Evolutionary conservation across 2,329 filamentous ascomycete genomes (phyloP).

Genomic region (Claviceps cyperi): DNA sequence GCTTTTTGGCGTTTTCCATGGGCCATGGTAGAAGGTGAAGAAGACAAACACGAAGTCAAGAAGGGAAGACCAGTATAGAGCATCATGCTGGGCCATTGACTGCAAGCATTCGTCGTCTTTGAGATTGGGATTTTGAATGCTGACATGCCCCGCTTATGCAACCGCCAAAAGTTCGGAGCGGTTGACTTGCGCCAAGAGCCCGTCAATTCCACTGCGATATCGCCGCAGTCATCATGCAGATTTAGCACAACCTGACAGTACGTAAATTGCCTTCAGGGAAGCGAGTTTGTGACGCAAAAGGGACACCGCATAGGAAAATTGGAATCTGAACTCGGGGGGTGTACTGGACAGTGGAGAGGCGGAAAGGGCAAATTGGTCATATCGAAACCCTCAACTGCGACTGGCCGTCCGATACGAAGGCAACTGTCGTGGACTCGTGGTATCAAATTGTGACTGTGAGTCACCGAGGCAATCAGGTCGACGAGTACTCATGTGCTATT

Average conservation of each 20-base stretch:
- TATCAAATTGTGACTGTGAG: background rate
- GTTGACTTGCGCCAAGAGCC: background rate
- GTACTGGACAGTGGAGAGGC: background rate
- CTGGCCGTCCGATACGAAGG: slow-evolving; percentile 3
- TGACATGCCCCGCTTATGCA: background rate
- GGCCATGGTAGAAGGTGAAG: background rate
- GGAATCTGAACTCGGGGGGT: background rate
- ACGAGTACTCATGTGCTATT: background rate
- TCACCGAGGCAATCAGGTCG: background rate
- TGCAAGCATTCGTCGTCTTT: background rate
- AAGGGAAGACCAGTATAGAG: background rate
- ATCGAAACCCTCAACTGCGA: slow-evolving; percentile 1
- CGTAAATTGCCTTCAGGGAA: background rate
- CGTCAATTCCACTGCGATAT: background rate
- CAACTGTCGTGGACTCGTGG: background rate
- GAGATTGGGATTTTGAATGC: background rate
- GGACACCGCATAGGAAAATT: background rate
- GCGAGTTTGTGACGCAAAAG: background rate
- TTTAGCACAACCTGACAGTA: background rate
- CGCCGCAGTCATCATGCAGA: background rate
- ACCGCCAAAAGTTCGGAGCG: background rate
- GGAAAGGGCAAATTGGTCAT: background rate
- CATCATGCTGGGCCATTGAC: background rate
- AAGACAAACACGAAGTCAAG: background rate
- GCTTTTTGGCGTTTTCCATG: background rate